Base-by-base conservation (phyloP, 108 stramenopile species). In the Nitzschia sp. region DNA sequence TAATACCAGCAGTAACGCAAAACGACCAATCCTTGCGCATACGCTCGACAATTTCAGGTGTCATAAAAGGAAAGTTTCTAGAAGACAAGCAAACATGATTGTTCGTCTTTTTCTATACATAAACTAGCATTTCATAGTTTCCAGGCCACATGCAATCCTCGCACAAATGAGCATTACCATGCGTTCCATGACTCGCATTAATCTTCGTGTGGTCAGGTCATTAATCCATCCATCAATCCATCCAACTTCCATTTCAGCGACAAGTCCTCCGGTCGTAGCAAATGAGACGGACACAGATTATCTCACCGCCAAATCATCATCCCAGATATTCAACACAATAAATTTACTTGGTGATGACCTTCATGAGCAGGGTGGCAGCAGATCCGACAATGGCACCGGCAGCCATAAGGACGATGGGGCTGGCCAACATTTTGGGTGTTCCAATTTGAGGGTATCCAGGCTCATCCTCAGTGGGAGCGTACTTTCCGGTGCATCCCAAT, bases 401-500 rank as follows among this genome's bases (percentile, higher is more conserved):
- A n/a, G 73, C 67, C 59, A 85, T 62, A 17, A 85, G 68, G 28
- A 75, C 53, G 19, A 78, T 47, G 21, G 84, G 77, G 51, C 70
- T 75, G 13, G 77, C 67, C 11, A 15, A 34, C 23, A 54, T 72
- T 56, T 66, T 75, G 23, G 71, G 71, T 57, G 54, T 57, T 46
- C 84, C 84, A 26, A 80, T 34, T 54, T 86, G 85, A 17, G 78
- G 68, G 35, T 42, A 71, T 8, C 68, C 77, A 30, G 75, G 71
- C 46, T 82, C 83, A 57, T 59, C 67, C 18, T 64, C 75, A 32
- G 77, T 76, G 0, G 80, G 63, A 18, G 71, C 72, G 73, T 86
- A 96, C 35, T 76, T 89, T 66, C 80, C 92, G 26, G 74, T 77
- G 59, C 76, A 79, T 46, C 82, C 78, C 33, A 98, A 83, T 76